Evolutionary conservation across 2,329 filamentous ascomycete genomes (phyloP), one percentile per base, ranked within the genome.

Genomic region (Fusarium pseudocircinatum): DNA sequence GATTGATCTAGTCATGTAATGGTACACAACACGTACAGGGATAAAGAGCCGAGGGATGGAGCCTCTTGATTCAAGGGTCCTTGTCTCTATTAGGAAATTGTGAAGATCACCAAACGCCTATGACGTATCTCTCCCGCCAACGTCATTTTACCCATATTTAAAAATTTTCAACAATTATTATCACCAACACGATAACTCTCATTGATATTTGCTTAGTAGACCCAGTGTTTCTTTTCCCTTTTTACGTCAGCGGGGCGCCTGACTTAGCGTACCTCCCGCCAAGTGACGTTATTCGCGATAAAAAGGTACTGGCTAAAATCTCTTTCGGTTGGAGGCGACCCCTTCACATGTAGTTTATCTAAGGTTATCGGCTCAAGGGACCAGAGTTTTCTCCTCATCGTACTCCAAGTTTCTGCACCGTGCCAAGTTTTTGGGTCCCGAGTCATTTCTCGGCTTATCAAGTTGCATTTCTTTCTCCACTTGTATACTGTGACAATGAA

Each of bases 1-100:
- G 42, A n/a, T 40, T 40, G 32, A 37, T 53, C 64, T 69, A 68
- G 42, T 68, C 64, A 69, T 68, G 64, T 39, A 67, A 32, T 50
- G 16, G 34, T 4, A 52, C 37, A 30, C 34, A 26, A 32, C 26
- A 34, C 20, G 13, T 42, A 10, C 63, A 47, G 24, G 64, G 65
- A 68, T 68, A 68, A 63, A 69, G 66, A 68, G 65, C 66, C 63
- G 66, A 68, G 57, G n/a, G 26, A 67, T 68, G 65, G 65, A 24
- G 42, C 47, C 16, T 63, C 26, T 68, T 49, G 57, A 56, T 68
- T 39, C 66, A 43, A 69, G 66, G 66, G 66, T 69, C 42, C 50
- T 39, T 37, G 47, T 54, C 66, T 58, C 42, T 18, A 18, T 68
- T 54, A 69, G 66, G 66, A 56, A 40, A 68, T 56, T 43, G 30